Evolutionary conservation across 2,329 filamentous ascomycete genomes (phyloP).

Genomic region (Fusarium tupiense): DNA sequence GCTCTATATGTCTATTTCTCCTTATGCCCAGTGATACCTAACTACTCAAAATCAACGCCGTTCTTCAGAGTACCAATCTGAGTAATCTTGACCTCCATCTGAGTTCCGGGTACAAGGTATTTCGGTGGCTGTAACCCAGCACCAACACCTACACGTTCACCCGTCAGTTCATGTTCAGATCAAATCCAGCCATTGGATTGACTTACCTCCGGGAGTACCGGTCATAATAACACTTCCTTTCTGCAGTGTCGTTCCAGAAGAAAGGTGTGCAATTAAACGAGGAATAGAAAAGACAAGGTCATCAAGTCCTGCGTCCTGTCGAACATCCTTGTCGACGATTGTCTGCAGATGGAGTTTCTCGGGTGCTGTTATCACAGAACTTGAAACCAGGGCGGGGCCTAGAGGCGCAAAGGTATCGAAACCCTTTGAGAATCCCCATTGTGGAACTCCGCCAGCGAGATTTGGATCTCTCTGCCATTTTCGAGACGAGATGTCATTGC

Average conservation of each 20-base stretch:
- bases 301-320: conserved; percentile 53
- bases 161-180: accelerated
- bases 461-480: conserved; percentile 61
- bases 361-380: conserved; percentile 55
- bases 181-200: accelerated
- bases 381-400: conserved; percentile 58
- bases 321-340: conserved; percentile 56
- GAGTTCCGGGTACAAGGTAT: conserved; percentile 51
- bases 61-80: conserved; percentile 50
- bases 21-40: accelerated
- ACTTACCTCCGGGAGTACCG: conserved; percentile 49
- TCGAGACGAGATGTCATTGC: conserved; percentile 65
- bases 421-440: conserved; percentile 66
- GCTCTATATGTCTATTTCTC: accelerated
- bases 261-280: conserved; percentile 50
- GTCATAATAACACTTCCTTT: conserved; percentile 58
- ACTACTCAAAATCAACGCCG: not conserved
- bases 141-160: conserved; percentile 50
- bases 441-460: conserved; percentile 61
- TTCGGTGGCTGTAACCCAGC: conserved; percentile 54
- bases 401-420: conserved; percentile 66
- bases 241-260: conserved; percentile 54
- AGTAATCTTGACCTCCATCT: conserved; percentile 52
- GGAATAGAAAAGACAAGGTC: conserved; percentile 59
- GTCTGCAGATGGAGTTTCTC: conserved; percentile 55